These are phyloP conservation scores for Sporothrix humicola DNA, from an alignment of 2,329 filamentous ascomycete species.

Conservation along the genomic window DNA sequence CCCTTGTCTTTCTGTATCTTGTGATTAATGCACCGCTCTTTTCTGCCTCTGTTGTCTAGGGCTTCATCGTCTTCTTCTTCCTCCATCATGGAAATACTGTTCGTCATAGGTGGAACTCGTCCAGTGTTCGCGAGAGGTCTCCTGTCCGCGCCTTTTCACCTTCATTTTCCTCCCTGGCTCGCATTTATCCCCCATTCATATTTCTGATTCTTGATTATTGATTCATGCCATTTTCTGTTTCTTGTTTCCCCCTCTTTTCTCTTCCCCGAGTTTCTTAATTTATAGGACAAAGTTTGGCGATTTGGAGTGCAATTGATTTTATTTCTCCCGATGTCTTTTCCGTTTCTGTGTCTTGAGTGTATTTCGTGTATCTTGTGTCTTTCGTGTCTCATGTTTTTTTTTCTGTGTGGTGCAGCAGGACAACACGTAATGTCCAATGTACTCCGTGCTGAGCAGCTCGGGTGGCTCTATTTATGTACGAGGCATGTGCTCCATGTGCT, in stretches of 20 bases:
- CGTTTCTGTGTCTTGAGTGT: background rate
- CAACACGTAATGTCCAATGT: too few relatives aligned
- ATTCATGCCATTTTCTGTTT: slow-evolving; percentile 26
- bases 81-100: background rate
- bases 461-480: background rate
- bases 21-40: background rate
- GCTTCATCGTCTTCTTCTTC: background rate
- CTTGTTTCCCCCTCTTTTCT: slow-evolving; percentile 36
- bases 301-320: slow-evolving; percentile 55
- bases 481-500: background rate
- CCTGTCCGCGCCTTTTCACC: background rate
- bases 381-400: background rate
- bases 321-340: slow-evolving; percentile 15
- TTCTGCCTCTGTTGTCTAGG: background rate
- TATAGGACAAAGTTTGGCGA: slow-evolving; percentile 58
- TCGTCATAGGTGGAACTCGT: background rate
- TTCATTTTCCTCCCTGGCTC: background rate
- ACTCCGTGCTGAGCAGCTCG: too few relatives aligned
- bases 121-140: background rate
- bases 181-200: slow-evolving; percentile 11
- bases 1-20: background rate
- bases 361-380: background rate
- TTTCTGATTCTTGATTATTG: slow-evolving; percentile 36
- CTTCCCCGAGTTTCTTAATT: slow-evolving; percentile 43
- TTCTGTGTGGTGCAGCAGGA: background rate